These are phyloP conservation scores for Dissophora globulifera DNA, from an alignment of 192 early-diverging fungal genomes.

Conservation along the genomic window DNA sequence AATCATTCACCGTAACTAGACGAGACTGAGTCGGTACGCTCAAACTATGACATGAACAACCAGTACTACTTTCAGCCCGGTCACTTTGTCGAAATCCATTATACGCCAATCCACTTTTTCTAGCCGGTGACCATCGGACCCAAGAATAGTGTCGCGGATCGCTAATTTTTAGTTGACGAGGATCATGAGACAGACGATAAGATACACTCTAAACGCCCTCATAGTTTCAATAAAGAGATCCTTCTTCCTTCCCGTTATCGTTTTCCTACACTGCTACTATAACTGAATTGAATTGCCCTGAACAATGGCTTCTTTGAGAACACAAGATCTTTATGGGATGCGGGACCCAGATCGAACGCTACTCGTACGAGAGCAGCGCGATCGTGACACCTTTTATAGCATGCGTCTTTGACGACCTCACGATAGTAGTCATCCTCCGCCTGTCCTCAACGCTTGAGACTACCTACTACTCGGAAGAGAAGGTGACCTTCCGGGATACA, in stretches of 20 bases:
- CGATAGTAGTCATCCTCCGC: slow-evolving; percentile 20
- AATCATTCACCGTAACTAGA: background rate
- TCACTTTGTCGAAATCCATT: slow-evolving; percentile 27
- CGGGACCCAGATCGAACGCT: background rate
- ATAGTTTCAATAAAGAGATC: no score
- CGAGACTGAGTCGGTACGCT: background rate
- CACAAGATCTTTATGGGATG: slow-evolving; percentile 14
- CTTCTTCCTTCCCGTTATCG: background rate
- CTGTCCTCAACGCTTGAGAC: background rate
- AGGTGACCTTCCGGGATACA: slow-evolving; percentile 15
- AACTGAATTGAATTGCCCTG: no score
- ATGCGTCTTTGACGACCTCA: background rate
- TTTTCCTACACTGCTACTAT: no score
- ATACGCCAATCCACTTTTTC: slow-evolving; percentile 7
- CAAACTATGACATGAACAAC: slow-evolving; percentile 5
- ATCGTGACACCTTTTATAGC: slow-evolving; percentile 8
- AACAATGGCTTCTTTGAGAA: no score
- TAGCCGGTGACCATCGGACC: no score
- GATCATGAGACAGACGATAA: no score
- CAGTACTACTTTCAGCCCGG: slow-evolving; percentile 30
- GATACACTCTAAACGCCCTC: no score
- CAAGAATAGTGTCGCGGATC: no score
- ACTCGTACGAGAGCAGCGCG: slow-evolving; percentile 9
- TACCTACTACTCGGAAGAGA: background rate
- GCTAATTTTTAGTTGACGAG: no score